Conservation (phyloP, 352 stramenopile species). For the Pythium diclinum region DNA sequence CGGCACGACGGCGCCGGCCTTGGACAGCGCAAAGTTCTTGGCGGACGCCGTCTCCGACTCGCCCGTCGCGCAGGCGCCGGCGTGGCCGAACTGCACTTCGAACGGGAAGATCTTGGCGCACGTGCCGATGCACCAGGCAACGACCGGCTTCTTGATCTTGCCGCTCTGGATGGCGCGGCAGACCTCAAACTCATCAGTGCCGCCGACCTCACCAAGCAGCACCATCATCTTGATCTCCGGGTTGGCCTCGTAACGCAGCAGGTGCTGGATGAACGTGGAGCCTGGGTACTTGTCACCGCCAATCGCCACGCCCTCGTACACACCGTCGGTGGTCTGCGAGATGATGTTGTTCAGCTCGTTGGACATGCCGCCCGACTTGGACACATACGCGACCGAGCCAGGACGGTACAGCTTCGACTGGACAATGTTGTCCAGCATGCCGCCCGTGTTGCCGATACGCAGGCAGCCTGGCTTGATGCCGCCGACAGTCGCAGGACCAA, state of each 20-base stretch:
- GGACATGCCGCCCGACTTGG: slow-evolving; percentile 96
- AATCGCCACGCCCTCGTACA: slow-evolving; percentile 95
- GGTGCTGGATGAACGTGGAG: slow-evolving; percentile 96
- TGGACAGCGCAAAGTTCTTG: slow-evolving; percentile 91
- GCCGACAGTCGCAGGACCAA: slow-evolving; percentile 95
- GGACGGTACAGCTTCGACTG: slow-evolving; percentile 96
- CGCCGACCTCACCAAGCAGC: slow-evolving; percentile 94
- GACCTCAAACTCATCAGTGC: slow-evolving; percentile 96
- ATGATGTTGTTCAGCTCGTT: slow-evolving; percentile 99
- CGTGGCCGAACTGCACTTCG: slow-evolving; percentile 97
- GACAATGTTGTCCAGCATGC: slow-evolving; percentile 98
- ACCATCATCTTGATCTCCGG: slow-evolving; percentile 96
- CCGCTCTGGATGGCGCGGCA: slow-evolving; percentile 91
- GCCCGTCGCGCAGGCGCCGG: slow-evolving; percentile 90
- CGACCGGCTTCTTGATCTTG: slow-evolving; percentile 94
- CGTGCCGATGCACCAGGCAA: slow-evolving; percentile 98
- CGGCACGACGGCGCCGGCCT: slow-evolving; percentile 91
- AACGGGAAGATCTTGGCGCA: slow-evolving; percentile 97
- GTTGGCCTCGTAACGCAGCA: slow-evolving; percentile 95
- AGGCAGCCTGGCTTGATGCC: slow-evolving; percentile 97
- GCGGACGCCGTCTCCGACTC: slow-evolving; percentile 92
- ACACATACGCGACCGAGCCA: slow-evolving; percentile 95
- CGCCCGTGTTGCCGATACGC: slow-evolving; percentile 96
- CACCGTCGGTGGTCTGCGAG: slow-evolving; percentile 92
- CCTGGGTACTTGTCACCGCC: slow-evolving; percentile 95